Percentiles rank a stretch among this genome's conserved stretches.
Evolutionary conservation across 176 grass and related monocot genomes (phyloP).

Genomic region (Bonia amplexicaulis): DNA sequence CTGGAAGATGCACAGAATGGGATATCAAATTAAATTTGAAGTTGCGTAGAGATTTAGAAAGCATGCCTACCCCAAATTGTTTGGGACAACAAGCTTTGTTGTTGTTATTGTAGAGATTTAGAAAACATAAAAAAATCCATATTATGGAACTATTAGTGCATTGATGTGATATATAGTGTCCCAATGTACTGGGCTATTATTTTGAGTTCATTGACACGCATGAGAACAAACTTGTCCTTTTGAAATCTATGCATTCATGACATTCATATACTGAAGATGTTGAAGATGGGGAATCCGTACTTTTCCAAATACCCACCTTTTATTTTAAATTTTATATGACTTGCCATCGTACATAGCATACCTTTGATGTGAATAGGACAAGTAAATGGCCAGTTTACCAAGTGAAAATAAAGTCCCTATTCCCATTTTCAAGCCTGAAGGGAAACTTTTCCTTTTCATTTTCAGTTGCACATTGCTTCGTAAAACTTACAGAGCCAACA

Average conservation of each 20-base stretch:
- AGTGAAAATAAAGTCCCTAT: neutral
- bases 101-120: neutral
- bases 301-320: neutral
- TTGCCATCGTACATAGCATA: neutral
- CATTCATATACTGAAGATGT: neutral
- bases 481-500: neutral
- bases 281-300: neutral
- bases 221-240: neutral
- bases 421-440: neutral
- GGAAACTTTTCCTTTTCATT: neutral
- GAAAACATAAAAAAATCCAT: neutral
- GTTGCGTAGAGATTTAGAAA: neutral
- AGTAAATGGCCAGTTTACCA: neutral
- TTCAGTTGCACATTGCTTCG: neutral
- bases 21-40: slow-evolving; percentile 2
- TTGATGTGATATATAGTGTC: neutral
- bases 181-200: neutral
- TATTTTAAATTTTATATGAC: neutral
- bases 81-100: too few relatives aligned
- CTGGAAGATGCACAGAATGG: neutral
- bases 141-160: neutral
- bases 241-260: neutral
- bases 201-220: neutral
- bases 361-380: neutral
- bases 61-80: neutral